A percentile compares a stretch with the other conserved stretches of the same genome.
phyloP scores from a whole-genome alignment of 1,139 yeast species.

The Candida buenavistaensis region DNA sequence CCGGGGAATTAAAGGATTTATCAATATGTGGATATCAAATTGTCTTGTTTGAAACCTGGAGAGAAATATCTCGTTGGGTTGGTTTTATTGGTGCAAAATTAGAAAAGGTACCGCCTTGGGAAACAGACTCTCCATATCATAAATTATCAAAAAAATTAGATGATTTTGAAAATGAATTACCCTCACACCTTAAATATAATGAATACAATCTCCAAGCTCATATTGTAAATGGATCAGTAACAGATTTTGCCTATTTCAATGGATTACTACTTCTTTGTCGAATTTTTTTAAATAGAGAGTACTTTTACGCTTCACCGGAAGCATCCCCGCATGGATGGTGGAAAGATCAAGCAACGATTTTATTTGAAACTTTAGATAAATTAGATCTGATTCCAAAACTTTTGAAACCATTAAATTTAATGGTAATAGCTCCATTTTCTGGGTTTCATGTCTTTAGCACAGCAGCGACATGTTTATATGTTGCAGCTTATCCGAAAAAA shows the following conservation, averaged over 20 bases:
- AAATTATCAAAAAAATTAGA: conserved; percentile 22
- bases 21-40: conserved; percentile 27
- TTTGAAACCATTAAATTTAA: conserved; percentile 25
- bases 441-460: conserved; percentile 38
- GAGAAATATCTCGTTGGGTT: conserved; percentile 34
- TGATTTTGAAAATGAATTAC: conserved; percentile 21
- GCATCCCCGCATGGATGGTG: conserved; percentile 32
- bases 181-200: conserved; percentile 23
- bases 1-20: conserved; percentile 8
- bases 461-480: conserved; percentile 32
- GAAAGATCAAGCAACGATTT: conserved; percentile 21
- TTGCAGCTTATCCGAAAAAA: conserved; percentile 28
- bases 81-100: conserved; percentile 29
- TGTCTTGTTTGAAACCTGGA: conserved; percentile 33
- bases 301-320: conserved; percentile 32
- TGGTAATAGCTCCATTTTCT: conserved; percentile 41
- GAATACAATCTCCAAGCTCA: conserved; percentile 30
- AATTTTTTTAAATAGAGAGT: conserved; percentile 34
- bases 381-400: conserved; percentile 23
- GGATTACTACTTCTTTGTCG: conserved; percentile 32
- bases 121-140: conserved; percentile 24
- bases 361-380: conserved; percentile 26
- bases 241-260: conserved; percentile 38
- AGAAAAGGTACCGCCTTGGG: conserved; percentile 31
- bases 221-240: conserved; percentile 31